phyloP scores from a whole-genome alignment of 148 eudicot genomes.

The Chenopodium berlandieri region DNA sequence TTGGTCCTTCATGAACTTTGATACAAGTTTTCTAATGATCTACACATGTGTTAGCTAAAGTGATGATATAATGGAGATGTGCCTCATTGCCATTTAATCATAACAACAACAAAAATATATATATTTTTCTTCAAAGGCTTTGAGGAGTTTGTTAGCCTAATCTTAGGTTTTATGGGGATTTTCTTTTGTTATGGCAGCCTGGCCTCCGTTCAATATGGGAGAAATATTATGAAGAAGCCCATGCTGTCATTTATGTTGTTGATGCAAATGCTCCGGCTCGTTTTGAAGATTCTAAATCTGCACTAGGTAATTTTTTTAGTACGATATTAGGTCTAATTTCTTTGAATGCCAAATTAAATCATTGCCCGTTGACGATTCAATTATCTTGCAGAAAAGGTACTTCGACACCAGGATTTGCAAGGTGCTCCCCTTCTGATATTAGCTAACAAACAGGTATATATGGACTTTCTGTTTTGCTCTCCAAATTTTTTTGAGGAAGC shows the following conservation, averaged over 20 bases:
- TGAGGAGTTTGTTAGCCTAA: not conserved
- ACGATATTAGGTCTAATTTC: not conserved
- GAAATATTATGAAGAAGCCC: constrained; percentile 98
- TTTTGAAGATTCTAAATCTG: constrained; percentile 94
- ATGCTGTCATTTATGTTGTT: constrained; percentile 89
- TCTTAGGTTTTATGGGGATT: constrained; percentile 7
- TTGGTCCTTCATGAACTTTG: not conserved
- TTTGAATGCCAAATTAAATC: not conserved
- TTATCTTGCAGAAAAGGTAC: constrained; percentile 72
- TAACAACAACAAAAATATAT: no score
- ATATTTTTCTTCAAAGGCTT: not conserved
- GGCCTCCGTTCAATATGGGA: constrained; percentile 99
- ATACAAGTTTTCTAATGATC: not conserved
- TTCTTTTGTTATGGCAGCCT: constrained; percentile 45
- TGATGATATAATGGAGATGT: not conserved
- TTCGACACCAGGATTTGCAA: constrained; percentile 90
- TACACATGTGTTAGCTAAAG: not conserved
- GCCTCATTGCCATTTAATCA: no score
- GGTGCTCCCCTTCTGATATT: constrained; percentile 94
- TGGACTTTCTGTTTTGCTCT: constrained; percentile 5
- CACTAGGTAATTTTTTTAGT: constrained; percentile 58
- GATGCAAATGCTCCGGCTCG: constrained; percentile 89
- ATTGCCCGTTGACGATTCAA: not conserved
- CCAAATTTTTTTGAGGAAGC: not conserved
- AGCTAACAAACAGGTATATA: constrained; percentile 90